Percentiles rank a stretch among this genome's conserved stretches.
These are phyloP conservation scores for Elongisporangium senticosum DNA, from an alignment of 352 stramenopile genomes.

Conservation along the genomic window DNA sequence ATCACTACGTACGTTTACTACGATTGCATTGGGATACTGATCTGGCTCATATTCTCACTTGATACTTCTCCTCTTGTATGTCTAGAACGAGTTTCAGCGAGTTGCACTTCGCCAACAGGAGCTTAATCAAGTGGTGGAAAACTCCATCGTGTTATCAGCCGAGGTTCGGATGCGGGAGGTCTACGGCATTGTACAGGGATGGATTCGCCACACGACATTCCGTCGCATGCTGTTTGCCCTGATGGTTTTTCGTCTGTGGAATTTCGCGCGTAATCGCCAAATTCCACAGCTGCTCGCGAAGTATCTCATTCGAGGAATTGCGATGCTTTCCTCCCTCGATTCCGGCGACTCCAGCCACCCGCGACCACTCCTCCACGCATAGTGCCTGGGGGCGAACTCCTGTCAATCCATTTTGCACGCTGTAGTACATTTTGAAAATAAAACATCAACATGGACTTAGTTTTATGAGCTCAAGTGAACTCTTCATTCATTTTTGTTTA, in stretches of 20 bases:
- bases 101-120: conserved; percentile 31
- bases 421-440: conserved; percentile 13
- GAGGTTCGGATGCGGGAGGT: conserved; percentile 35
- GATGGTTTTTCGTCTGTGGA: conserved; percentile 39
- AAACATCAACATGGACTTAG: not conserved
- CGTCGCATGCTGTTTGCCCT: conserved; percentile 49
- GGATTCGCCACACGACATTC: conserved; percentile 42
- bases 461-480: not conserved
- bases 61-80: not conserved
- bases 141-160: conserved; percentile 37
- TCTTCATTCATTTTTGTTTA: not conserved
- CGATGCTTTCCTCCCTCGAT: conserved; percentile 50
- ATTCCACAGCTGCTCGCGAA: conserved; percentile 56
- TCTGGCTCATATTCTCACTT: not conserved
- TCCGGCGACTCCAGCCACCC: conserved; percentile 81
- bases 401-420: conserved; percentile 63
- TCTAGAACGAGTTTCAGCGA: conserved; percentile 49
- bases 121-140: conserved; percentile 22
- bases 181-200: conserved; percentile 25
- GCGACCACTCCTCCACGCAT: conserved; percentile 74
- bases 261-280: conserved; percentile 37
- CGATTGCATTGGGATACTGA: not conserved
- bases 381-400: conserved; percentile 75
- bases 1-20: conserved; percentile 34
- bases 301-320: conserved; percentile 54